Evolutionary conservation across 768 basidiomycete species (phyloP).

Genomic region (Rhodotorula graminis): DNA sequence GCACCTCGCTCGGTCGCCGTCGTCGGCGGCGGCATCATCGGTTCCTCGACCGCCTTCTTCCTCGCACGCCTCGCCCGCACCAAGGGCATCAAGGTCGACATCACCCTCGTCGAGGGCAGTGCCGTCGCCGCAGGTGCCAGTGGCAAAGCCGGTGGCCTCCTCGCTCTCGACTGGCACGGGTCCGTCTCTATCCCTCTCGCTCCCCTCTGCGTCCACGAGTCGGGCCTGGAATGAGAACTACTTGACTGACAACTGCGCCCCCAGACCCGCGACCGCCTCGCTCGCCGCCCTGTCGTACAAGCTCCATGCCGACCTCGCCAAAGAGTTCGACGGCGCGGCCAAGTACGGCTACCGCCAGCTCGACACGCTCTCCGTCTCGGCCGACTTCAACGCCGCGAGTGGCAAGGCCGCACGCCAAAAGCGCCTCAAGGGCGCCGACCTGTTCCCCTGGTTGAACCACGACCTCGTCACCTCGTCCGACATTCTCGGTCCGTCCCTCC

Average conservation of each 20-base stretch:
- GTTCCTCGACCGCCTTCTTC: conserved; percentile 77
- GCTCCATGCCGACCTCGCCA: conserved; percentile 69
- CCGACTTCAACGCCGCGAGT: conserved; percentile 1
- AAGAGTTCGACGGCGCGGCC: conserved; percentile 61
- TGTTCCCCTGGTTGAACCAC: conserved; percentile 30
- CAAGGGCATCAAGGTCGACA: conserved; percentile 25
- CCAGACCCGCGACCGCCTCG: conserved; percentile 54
- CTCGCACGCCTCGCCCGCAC: conserved; percentile 56
- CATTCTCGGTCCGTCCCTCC: conserved; percentile 6
- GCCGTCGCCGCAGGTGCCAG: conserved; percentile 73
- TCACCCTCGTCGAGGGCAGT: conserved; percentile 66
- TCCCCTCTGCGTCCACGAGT: neutral
- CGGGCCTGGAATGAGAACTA: too few relatives aligned
- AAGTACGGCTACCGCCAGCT: conserved; percentile 82
- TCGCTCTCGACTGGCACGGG: conserved; percentile 74
- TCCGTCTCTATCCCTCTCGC: neutral
- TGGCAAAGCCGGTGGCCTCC: conserved; percentile 77
- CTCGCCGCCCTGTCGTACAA: conserved; percentile 66
- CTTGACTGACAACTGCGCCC: too few relatives aligned
- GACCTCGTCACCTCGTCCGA: conserved; percentile 17
- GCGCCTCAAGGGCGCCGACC: conserved; percentile 9
- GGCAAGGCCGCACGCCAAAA: neutral
- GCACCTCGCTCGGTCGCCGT: conserved; percentile 55
- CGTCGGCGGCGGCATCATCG: conserved; percentile 81
- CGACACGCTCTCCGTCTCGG: conserved; percentile 51